These are phyloP conservation scores for Kodamaea nitidulidarum DNA, from an alignment of 805 yeast genomes.

Conservation along the genomic window DNA sequence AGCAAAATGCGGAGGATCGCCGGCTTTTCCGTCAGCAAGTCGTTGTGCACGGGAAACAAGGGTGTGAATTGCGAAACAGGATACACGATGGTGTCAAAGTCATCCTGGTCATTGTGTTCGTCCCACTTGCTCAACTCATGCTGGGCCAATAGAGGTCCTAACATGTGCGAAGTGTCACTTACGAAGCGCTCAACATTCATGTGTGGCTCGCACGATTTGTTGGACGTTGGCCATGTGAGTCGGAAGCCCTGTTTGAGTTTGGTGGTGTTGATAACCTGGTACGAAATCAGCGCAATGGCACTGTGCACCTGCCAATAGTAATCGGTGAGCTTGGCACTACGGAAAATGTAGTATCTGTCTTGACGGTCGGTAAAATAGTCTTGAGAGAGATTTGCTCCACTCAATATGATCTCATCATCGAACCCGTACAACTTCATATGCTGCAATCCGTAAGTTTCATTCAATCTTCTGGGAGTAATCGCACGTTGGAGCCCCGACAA, in stretches of 20 bases:
- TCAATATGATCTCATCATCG: conserved; percentile 80
- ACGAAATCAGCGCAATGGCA: conserved; percentile 67
- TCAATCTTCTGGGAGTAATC: conserved; percentile 74
- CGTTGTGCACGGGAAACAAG: conserved; percentile 53
- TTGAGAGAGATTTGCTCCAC: conserved; percentile 87
- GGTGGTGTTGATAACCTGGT: conserved; percentile 49
- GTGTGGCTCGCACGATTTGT: conserved; percentile 65
- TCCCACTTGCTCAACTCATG: conserved; percentile 29
- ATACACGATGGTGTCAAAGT: conserved; percentile 64
- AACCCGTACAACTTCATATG: conserved; percentile 97
- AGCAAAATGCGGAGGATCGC: conserved; percentile 61
- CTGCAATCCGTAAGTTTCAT: conserved; percentile 90
- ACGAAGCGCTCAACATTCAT: conserved; percentile 49
- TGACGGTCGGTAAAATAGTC: conserved; percentile 95
- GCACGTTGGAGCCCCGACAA: conserved; percentile 61
- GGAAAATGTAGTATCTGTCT: conserved; percentile 81
- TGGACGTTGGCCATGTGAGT: conserved; percentile 71
- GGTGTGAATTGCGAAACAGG: conserved; percentile 94
- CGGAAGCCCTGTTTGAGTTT: conserved; percentile 46
- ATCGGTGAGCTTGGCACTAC: conserved; percentile 52
- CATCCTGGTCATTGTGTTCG: conserved; percentile 30
- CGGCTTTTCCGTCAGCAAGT: conserved; percentile 74
- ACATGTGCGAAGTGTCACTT: conserved; percentile 49
- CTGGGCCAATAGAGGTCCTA: conserved; percentile 58
- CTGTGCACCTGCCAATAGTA: conserved; percentile 71